Conservation (phyloP, 768 basidiomycete genomes). For the Pleurotus citrinopileatus region DNA sequence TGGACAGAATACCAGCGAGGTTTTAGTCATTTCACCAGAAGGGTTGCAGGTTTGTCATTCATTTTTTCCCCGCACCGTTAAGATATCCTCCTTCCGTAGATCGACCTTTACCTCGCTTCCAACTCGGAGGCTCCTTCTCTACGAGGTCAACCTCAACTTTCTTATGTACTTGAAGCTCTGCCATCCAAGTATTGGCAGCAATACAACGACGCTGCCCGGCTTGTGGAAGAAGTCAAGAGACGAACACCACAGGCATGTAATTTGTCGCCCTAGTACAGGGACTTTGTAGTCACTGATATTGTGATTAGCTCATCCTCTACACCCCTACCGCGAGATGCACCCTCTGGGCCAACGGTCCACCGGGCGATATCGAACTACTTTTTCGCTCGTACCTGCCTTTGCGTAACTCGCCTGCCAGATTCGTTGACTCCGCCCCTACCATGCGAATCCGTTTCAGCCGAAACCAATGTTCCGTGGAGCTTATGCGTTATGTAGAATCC, state of each 20-base stretch:
- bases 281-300: not conserved
- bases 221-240: constrained; percentile 47
- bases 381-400: constrained; percentile 17
- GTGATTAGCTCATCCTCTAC: constrained; percentile 39
- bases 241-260: constrained; percentile 47
- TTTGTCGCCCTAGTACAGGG: too few relatives aligned
- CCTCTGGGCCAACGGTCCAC: constrained; percentile 50
- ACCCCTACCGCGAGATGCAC: constrained; percentile 37
- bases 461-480: constrained; percentile 28
- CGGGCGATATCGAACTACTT: constrained; percentile 45
- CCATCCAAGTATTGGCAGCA: constrained; percentile 40
- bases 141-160: not conserved
- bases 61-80: not conserved
- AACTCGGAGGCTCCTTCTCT: not conserved
- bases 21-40: constrained; percentile 39
- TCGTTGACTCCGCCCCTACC: constrained; percentile 14
- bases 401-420: constrained; percentile 10
- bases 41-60: constrained; percentile 30
- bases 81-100: not conserved
- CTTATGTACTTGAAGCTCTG: constrained; percentile 2
- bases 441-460: constrained; percentile 38
- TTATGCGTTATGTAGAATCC: constrained; percentile 29
- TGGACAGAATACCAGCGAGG: constrained; percentile 42
- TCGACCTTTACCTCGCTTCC: not conserved
- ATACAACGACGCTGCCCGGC: constrained; percentile 42